phyloP scores from a whole-genome alignment of 163 green algal species.

The Scenedesmus sp. region DNA sequence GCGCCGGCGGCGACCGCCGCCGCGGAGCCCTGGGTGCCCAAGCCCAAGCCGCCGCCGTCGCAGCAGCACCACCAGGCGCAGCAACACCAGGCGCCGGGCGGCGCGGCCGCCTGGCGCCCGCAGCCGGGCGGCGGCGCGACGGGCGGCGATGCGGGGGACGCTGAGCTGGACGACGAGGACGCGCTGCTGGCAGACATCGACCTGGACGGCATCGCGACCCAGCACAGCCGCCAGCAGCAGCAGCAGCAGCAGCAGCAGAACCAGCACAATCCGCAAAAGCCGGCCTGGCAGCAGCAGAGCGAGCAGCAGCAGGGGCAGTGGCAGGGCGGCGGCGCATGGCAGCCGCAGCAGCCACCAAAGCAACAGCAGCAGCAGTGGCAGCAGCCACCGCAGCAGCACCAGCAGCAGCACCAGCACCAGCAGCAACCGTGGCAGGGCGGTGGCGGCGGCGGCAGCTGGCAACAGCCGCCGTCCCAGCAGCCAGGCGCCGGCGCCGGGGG shows the following conservation, averaged over 20 bases:
- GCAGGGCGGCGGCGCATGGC: constrained; percentile 7
- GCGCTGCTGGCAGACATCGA: constrained; percentile 11
- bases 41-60: no score
- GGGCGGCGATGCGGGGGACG: neutral
- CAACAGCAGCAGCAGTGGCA: constrained; percentile 32
- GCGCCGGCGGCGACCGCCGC: no score
- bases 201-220: constrained; percentile 22
- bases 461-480: neutral
- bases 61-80: no score
- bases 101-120: no score
- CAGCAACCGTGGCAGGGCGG: neutral
- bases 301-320: neutral
- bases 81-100: neutral
- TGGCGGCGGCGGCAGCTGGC: neutral
- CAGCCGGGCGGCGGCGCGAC: neutral
- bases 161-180: constrained; percentile 15
- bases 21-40: no score
- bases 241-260: neutral
- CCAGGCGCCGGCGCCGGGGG: neutral
- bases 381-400: neutral
- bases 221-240: neutral
- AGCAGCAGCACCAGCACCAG: constrained; percentile 7
- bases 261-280: no score
- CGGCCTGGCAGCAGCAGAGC: neutral
- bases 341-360: constrained; percentile 5